Evolutionary conservation across 768 basidiomycete genomes (phyloP).

Genomic region (Phlebiopsis gigantea): DNA sequence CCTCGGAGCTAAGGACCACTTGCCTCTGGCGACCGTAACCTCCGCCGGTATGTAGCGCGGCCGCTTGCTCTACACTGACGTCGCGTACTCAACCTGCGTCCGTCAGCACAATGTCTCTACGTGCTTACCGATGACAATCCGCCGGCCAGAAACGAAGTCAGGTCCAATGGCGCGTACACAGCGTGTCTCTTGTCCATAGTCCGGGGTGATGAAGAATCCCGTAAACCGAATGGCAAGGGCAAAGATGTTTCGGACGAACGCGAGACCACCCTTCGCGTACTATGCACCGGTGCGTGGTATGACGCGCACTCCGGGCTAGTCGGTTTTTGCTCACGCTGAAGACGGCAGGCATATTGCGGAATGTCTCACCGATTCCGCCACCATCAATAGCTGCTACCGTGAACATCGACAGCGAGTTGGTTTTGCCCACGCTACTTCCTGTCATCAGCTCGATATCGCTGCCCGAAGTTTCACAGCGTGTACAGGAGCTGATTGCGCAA

Average conservation of each 20-base stretch:
- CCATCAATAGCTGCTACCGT: slow-evolving; percentile 53
- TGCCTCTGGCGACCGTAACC: slow-evolving; percentile 68
- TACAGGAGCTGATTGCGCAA: slow-evolving; percentile 45
- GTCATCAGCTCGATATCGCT: slow-evolving; percentile 58
- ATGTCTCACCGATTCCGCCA: slow-evolving; percentile 72
- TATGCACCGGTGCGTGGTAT: slow-evolving; percentile 55
- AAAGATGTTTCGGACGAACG: slow-evolving; percentile 45
- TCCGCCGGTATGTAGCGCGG: slow-evolving; percentile 61
- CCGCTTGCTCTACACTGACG: not conserved
- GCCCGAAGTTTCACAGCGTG: slow-evolving; percentile 40
- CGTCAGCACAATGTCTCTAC: slow-evolving; percentile 85
- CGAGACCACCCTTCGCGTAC: slow-evolving; percentile 49
- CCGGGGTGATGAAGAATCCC: slow-evolving; percentile 27
- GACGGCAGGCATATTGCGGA: slow-evolving; percentile 62
- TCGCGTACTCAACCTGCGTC: not conserved
- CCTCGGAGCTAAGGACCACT: slow-evolving; percentile 59
- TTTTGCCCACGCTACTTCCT: slow-evolving; percentile 67
- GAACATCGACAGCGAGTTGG: slow-evolving; percentile 66
- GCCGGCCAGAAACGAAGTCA: slow-evolving; percentile 63
- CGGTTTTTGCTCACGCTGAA: not conserved
- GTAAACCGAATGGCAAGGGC: slow-evolving; percentile 32
- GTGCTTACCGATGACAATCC: slow-evolving; percentile 89
- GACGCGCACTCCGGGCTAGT: not conserved
- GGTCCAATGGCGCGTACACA: slow-evolving; percentile 53
- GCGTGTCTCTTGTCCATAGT: slow-evolving; percentile 63